phyloP scores from a whole-genome alignment of 1,284 basidiomycete species.

The Rugosomyces carneus region DNA sequence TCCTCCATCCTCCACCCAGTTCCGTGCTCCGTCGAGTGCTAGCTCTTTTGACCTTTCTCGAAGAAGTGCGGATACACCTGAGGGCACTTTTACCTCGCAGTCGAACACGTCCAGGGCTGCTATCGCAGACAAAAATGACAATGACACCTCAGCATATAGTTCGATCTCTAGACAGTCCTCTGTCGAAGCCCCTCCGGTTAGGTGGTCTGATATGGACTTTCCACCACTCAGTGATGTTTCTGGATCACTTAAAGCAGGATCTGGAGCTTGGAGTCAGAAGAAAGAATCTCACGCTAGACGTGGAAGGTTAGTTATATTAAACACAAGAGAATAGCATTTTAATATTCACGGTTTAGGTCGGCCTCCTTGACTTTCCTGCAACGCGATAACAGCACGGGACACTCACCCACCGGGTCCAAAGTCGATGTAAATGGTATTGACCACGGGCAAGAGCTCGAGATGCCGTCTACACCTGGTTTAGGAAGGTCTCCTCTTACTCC shows the following conservation, averaged over 20 bases:
- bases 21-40: constrained; percentile 1
- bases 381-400: constrained; percentile 1
- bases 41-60: constrained; percentile 10
- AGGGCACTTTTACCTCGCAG: background rate
- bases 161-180: constrained; percentile 1
- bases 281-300: constrained; percentile 9
- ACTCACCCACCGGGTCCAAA: constrained; percentile 5
- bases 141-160: constrained; percentile 1
- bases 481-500: constrained; percentile 44
- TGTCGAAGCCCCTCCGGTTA: constrained; percentile 17
- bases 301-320: constrained; percentile 6
- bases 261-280: constrained; percentile 25
- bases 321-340: background rate
- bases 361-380: constrained; percentile 13
- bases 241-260: constrained; percentile 19
- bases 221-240: constrained; percentile 30
- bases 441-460: constrained; percentile 32
- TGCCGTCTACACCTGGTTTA: constrained; percentile 41
- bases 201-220: constrained; percentile 36
- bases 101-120: constrained; percentile 3
- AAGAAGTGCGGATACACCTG: background rate
- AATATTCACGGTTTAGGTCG: constrained; percentile 8
- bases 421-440: constrained; percentile 12
- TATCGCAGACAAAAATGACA: constrained; percentile 3
- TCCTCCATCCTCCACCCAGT: constrained; percentile 2